Percentiles rank a stretch among this genome's conserved stretches.
phyloP scores from a whole-genome alignment of 352 stramenopile species.

The Phytopythium montanum region DNA sequence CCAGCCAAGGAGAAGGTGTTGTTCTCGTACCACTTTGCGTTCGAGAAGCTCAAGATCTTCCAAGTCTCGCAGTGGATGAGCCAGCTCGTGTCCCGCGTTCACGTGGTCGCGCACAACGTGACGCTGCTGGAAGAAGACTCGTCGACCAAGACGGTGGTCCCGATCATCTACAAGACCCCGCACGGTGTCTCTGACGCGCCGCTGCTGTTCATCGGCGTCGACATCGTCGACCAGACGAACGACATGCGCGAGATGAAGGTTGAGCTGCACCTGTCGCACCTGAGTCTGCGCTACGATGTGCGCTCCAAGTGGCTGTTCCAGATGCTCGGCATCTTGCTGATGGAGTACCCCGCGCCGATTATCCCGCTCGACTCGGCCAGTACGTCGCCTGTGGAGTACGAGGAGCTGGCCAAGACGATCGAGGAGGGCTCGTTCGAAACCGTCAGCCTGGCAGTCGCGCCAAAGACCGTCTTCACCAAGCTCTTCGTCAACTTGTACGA shows the following conservation, averaged over 20 bases:
- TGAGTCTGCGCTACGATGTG: conserved; percentile 81
- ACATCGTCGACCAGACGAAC: conserved; percentile 79
- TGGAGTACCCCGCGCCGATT: conserved; percentile 81
- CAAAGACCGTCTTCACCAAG: conserved; percentile 87
- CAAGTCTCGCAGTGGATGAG: conserved; percentile 88
- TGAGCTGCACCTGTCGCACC: conserved; percentile 80
- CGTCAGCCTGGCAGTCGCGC: conserved; percentile 58
- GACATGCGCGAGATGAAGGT: conserved; percentile 89
- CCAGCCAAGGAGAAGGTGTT: conserved; percentile 21
- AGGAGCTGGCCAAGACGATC: conserved; percentile 34
- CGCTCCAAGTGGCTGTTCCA: conserved; percentile 79
- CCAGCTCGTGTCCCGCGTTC: conserved; percentile 69
- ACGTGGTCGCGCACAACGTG: conserved; percentile 65
- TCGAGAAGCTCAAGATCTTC: conserved; percentile 77
- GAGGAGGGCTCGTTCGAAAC: conserved; percentile 33
- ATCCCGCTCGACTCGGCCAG: conserved; percentile 77
- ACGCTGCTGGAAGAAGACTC: conserved; percentile 73
- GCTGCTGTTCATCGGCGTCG: conserved; percentile 75
- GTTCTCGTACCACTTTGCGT: conserved; percentile 72
- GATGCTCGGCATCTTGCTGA: conserved; percentile 68
- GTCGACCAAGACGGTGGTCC: conserved; percentile 31
- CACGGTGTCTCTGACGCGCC: conserved; percentile 72
- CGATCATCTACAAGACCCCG: conserved; percentile 80
- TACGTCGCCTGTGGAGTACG: conserved; percentile 52
- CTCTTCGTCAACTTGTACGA: conserved; percentile 87